Base-by-base conservation (phyloP, 257 asterid species). In the Petunia secreta region DNA sequence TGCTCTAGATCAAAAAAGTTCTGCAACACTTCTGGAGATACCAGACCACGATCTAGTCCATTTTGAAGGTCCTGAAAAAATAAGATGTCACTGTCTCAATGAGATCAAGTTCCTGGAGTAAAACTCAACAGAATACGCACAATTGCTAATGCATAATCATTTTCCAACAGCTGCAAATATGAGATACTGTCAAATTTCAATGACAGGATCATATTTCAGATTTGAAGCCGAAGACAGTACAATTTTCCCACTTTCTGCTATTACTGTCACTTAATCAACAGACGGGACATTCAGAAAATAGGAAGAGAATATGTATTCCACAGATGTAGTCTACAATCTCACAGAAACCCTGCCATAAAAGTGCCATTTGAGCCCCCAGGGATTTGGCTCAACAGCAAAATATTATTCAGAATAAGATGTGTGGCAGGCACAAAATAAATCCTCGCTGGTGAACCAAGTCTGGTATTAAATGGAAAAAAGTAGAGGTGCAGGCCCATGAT, bases 21-120 rank as follows among this genome's bases (percentile, higher is more conserved):
- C 83, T 95, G 98, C 74, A 95, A 93, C 85, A 87, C 97, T 85
- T 95, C 98, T 0, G 98, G 98, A 77, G 98, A 92, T 85, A 95
- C 97, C 76, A 95, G 89, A 75, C 98, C 98, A 80, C 91, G 98
- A 90, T 95, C 98, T 40, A 95, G 89, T 84, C 98, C 98, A 59
- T 91, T 89, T 81, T 95, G 98, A 82, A 93, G 91, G 87, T 95
- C 98, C 98, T 95, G 92, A 71, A 14, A 67, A 37, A 15, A 74
- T 25, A 82, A 80, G 46, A 59, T 34, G 46, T 53, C 34, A 83
- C 25, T 52, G 40, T 50, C 75, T 77, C 36, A 80, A 68, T 74
- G 60, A 81, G 71, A 78, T 54, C 38, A 59, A 50, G 78, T 50
- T 71, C 78, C 44, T 34, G 6, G 62, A 73, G 78, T 50, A 36